phyloP scores from a whole-genome alignment of 1,284 basidiomycete species.

The Cutaneotrichosporon dermatis region DNA sequence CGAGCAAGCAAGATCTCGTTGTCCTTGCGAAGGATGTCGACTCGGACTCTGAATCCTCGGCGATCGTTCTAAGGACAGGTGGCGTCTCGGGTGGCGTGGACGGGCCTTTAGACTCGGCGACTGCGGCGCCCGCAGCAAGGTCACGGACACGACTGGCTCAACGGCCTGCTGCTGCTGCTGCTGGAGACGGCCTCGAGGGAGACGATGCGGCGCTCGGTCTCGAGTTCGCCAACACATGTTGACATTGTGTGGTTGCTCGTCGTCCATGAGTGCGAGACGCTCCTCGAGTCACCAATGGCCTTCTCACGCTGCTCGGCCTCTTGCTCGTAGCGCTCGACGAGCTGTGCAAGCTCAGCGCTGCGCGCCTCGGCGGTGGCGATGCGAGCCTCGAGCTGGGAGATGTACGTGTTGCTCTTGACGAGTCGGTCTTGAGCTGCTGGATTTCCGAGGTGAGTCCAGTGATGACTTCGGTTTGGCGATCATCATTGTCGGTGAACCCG shows the following conservation, averaged over 20 bases:
- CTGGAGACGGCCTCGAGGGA: constrained; percentile 68
- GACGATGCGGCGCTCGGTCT: constrained; percentile 68
- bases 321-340: constrained; percentile 70
- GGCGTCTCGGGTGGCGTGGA: constrained; percentile 22
- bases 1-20: constrained; percentile 14
- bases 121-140: background rate
- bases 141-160: too few relatives aligned
- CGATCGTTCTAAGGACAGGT: constrained; percentile 18
- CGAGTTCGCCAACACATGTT: constrained; percentile 62
- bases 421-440: constrained; percentile 67
- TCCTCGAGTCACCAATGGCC: constrained; percentile 62
- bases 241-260: constrained; percentile 57
- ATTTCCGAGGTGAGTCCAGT: constrained; percentile 80
- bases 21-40: constrained; percentile 56
- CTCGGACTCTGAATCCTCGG: constrained; percentile 61
- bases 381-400: constrained; percentile 80
- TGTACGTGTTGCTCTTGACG: constrained; percentile 68
- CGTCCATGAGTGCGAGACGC: constrained; percentile 63
- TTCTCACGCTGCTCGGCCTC: constrained; percentile 70
- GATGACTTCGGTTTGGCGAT: constrained; percentile 70
- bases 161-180: background rate
- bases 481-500: constrained; percentile 68
- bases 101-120: constrained; percentile 48
- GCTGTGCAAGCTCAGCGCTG: constrained; percentile 61
- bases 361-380: constrained; percentile 75